Conservation (phyloP, 2,329 filamentous ascomycete species). For the Epichloe bromicola region DNA sequence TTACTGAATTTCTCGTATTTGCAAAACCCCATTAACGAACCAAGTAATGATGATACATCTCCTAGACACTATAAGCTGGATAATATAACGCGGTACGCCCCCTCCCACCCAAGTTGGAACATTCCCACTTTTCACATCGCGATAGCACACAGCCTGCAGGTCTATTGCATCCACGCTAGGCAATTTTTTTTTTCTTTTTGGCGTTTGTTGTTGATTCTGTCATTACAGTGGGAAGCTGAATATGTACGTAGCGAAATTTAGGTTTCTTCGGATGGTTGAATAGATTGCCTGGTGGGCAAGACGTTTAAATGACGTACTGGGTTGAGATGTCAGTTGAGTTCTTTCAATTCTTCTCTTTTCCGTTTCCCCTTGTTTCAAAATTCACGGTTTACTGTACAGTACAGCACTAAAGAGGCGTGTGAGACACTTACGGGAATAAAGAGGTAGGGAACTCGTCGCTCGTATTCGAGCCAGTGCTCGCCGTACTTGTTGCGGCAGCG, state of each 20-base stretch:
- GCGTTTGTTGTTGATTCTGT: neutral
- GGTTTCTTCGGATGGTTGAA: neutral
- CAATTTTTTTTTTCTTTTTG: too few species aligned
- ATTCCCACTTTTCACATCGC: neutral
- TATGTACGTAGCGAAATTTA: neutral
- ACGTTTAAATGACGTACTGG: neutral
- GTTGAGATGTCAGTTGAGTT: neutral
- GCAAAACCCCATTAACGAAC: neutral
- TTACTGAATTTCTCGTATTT: neutral
- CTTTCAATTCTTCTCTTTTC: neutral
- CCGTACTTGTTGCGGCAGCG: conserved; percentile 72
- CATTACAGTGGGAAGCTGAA: neutral
- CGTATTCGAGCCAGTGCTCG: conserved; percentile 69
- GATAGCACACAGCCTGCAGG: neutral
- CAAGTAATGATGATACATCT: neutral
- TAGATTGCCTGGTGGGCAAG: neutral
- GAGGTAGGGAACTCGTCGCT: conserved; percentile 64
- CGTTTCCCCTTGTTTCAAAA: neutral
- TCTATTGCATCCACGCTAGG: too few species aligned
- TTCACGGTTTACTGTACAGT: neutral
- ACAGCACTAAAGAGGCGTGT: neutral
- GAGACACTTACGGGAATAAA: conserved; percentile 54
- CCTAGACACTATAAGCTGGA: neutral
- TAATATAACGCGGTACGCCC: neutral
- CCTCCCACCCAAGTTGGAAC: neutral